Evolutionary conservation across 2,329 filamentous ascomycete genomes (phyloP), one percentile per base, ranked within the genome.

Genomic region (Aureobasidium sp.): DNA sequence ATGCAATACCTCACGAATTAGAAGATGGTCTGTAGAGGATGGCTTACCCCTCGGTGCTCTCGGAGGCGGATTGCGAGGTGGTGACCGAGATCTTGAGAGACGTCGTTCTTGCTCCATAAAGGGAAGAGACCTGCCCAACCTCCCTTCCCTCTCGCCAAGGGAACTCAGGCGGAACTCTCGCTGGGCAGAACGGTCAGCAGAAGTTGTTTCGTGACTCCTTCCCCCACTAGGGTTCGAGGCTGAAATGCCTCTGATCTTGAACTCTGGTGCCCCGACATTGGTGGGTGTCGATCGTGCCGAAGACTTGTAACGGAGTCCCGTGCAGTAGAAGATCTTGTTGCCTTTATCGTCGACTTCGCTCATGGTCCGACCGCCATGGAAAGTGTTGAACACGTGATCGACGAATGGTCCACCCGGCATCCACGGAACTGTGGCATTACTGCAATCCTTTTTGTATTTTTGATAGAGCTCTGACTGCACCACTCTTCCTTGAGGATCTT

Each of bases 31-130:
- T n/a, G 15, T 2, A 29, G 55, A 29, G 48, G n/a, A 29, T 17
- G 20, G 55, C 55, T 58, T 58, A 58, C 55, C 55, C 55, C 37
- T 58, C n/a, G 55, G 42, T 15, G 11, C 17, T 34, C 41, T 36
- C 17, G 7, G 5, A n/a, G 34, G 25, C 20, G 42, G 22, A 25
- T 14, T 15, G 41, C 22, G 31, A 14, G 29, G 55, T 7, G 55
- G 55, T 37, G 55, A 39, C 9, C 42, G 52, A 22, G 52, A 44
- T 34, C 39, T 56, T 12, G 52, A 56, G n/a, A 7, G 5, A 9
- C 1, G 27, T 7, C 4, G 52, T 25, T 37, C 52, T 34, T 3
- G 31, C 2, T n/a, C 29, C 2, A 5, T 12, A 22, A 45, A 58
- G 4, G 55, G 55, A 22, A 47, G 37, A 36, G 55, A 47, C n/a